Evolutionary conservation across 176 grass and related monocot genomes (phyloP), one percentile per base, ranked within the genome.

Genomic region (Elaeis guineensis): DNA sequence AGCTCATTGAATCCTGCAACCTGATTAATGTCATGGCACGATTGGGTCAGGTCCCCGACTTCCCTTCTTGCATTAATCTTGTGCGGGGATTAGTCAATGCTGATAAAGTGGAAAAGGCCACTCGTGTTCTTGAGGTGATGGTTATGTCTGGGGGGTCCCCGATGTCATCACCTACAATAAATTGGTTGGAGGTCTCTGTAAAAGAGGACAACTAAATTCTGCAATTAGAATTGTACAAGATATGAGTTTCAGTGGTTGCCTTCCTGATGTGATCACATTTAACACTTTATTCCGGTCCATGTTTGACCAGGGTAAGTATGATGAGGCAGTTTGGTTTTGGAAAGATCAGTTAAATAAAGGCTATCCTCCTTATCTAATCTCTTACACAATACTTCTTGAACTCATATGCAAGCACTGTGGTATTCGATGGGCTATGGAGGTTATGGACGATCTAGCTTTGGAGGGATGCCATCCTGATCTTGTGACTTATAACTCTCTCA

Each of bases 271-370:
- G 54, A 76, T 90, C 61, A 85, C 86, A 53, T 90, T 85, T 50
- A 90, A 90, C 55, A 85, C 77, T 82, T 72, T 90, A 76, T 85
- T 90, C 61, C 81, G 81, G 75, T 85, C 74, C 75, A 82, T 85
- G 86, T 82, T 73, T 62, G 68, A 32, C 26, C 63, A 76, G 6
- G 63, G 30, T 73, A 73, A 79, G 75, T 82, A 82, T 73, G 75
- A 73, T 24, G 74, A 54, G 71, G 82, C 86, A 54, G 57, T 82
- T 26, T 65, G 74, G 25, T 82, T 90, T 70, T 90, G 86, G 86
- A 90, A 82, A 65, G 62, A 73, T 21, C 82, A 85, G 60, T 64
- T 90, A 52, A 82, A 64, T 53, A 69, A 72, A 62, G 86, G 86
- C n/a, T 82, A 68, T 58, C 82, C 78, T 57, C 82, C 78, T 9